These are phyloP conservation scores for Adansonia madagascariensis DNA, from an alignment of 441 rosid species.

Conservation along the genomic window DNA sequence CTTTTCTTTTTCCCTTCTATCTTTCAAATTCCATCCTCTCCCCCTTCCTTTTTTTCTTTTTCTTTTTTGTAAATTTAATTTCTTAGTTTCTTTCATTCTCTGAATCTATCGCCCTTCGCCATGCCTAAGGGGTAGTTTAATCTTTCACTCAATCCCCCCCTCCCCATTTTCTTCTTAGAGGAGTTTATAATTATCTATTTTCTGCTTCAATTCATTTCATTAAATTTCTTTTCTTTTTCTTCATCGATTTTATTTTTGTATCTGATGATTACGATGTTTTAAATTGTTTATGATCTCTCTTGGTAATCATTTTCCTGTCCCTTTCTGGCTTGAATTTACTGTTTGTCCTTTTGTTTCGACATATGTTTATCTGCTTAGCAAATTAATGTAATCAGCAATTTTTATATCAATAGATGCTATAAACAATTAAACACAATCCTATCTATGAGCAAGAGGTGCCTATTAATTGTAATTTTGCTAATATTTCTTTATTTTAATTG, in stretches of 20 bases:
- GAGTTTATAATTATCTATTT: neutral
- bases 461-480: neutral
- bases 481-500: neutral
- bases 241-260: neutral
- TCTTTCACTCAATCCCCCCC: neutral
- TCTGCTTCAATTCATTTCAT: neutral
- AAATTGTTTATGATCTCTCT: neutral
- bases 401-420: neutral
- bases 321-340: neutral
- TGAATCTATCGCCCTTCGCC: constrained; percentile 19
- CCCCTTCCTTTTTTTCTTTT: neutral
- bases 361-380: neutral
- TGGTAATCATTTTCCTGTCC: neutral
- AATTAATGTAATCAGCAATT: neutral
- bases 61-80: neutral
- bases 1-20: constrained; percentile 16
- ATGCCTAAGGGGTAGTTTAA: constrained; percentile 44
- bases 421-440: neutral
- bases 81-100: constrained; percentile 3
- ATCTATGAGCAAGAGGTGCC: neutral
- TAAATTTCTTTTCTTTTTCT: neutral
- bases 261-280: neutral
- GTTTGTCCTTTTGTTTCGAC: neutral
- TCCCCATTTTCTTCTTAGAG: neutral
- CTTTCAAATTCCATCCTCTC: constrained; percentile 2